These are phyloP conservation scores for Trichoderma sp. DNA, from an alignment of 2,329 filamentous ascomycete species.

Conservation along the genomic window DNA sequence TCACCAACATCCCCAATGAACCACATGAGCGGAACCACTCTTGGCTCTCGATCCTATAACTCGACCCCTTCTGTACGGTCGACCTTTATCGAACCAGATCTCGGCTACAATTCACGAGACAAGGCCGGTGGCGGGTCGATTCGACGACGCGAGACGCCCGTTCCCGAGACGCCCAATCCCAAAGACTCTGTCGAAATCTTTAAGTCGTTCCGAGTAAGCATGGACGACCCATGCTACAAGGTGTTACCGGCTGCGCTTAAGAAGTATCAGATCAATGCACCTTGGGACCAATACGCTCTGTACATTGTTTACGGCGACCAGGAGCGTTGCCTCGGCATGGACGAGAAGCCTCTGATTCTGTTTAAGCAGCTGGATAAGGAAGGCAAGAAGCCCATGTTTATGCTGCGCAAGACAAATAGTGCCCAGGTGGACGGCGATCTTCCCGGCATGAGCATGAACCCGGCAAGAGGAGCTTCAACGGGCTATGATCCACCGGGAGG, in stretches of 20 bases:
- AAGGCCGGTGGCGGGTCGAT: slow-evolving; percentile 25
- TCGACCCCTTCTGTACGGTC: slow-evolving; percentile 53
- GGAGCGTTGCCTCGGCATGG: slow-evolving; percentile 84
- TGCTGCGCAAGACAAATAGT: slow-evolving; percentile 72
- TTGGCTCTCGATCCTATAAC: slow-evolving; percentile 61
- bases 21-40: slow-evolving; percentile 52
- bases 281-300: slow-evolving; percentile 94
- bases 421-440: slow-evolving; percentile 52
- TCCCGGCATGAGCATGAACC: slow-evolving; percentile 53
- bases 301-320: slow-evolving; percentile 99
- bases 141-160: slow-evolving; percentile 60
- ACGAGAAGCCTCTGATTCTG: slow-evolving; percentile 90
- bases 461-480: slow-evolving; percentile 44
- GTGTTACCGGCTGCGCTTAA: slow-evolving; percentile 92
- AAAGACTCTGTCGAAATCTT: slow-evolving; percentile 84
- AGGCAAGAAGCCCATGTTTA: slow-evolving; percentile 98
- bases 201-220: slow-evolving; percentile 96
- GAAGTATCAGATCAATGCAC: slow-evolving; percentile 97
- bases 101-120: slow-evolving; percentile 33
- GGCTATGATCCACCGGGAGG: slow-evolving; percentile 59
- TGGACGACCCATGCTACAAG: slow-evolving; percentile 97
- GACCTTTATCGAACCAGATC: slow-evolving; percentile 54
- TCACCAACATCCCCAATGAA: slow-evolving; percentile 68
- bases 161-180: slow-evolving; percentile 57
- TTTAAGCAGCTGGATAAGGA: slow-evolving; percentile 98